These are phyloP conservation scores for Cytospora mali DNA, from an alignment of 2,329 filamentous ascomycete genomes.

Conservation along the genomic window DNA sequence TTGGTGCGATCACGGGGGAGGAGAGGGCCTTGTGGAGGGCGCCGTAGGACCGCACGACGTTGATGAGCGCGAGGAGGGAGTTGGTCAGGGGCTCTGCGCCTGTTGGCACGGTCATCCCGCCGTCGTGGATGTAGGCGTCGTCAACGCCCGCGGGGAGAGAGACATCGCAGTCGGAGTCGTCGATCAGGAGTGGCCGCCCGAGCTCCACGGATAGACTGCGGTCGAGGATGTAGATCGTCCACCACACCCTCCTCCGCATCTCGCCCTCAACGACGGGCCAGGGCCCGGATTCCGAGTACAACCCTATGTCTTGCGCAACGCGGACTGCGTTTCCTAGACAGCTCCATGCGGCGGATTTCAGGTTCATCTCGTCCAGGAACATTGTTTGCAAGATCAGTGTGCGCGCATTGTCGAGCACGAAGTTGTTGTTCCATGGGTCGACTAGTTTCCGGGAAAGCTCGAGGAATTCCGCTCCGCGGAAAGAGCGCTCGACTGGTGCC, in stretches of 20 bases:
- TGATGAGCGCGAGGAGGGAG: conserved; percentile 76
- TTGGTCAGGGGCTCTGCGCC: conserved; percentile 62
- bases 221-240: conserved; percentile 90
- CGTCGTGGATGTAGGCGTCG: conserved; percentile 72
- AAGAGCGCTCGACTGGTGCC: conserved; percentile 55
- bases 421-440: conserved; percentile 81
- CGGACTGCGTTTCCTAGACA: conserved; percentile 82
- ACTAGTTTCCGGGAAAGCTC: conserved; percentile 70
- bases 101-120: conserved; percentile 55
- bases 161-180: conserved; percentile 87
- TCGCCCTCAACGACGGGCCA: conserved; percentile 79
- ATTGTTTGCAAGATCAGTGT: conserved; percentile 73
- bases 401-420: conserved; percentile 74
- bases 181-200: conserved; percentile 78
- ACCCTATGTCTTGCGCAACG: conserved; percentile 79
- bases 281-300: conserved; percentile 74
- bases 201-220: conserved; percentile 78
- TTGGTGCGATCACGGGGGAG: conserved; percentile 65
- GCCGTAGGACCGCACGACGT: conserved; percentile 77
- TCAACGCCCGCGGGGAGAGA: conserved; percentile 77
- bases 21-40: conserved; percentile 72
- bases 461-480: conserved; percentile 64
- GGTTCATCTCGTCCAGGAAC: conserved; percentile 82
- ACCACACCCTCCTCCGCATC: conserved; percentile 88
- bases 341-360: conserved; percentile 81